A percentile compares a stretch with the other conserved stretches of the same genome.
Evolutionary conservation across 2,329 filamentous ascomycete genomes (phyloP).

Genomic region (Lomentospora prolificans): DNA sequence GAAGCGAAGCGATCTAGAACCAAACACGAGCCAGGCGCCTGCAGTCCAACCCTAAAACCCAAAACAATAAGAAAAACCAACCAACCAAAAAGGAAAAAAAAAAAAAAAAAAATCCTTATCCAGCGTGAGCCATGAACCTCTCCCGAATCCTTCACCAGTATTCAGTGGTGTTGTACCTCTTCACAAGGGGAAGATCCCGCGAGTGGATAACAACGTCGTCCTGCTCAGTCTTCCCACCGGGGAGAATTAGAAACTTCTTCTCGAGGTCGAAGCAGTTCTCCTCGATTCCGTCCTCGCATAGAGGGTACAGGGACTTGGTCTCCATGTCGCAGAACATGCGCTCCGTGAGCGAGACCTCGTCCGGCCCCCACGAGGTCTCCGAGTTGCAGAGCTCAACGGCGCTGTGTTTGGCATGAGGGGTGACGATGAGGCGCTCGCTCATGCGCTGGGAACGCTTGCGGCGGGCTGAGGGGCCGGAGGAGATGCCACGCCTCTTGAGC

Average conservation of each 20-base stretch:
- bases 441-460: not conserved
- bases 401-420: constrained; percentile 16
- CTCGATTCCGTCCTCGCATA: constrained; percentile 15
- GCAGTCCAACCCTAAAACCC: not conserved
- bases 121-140: not conserved
- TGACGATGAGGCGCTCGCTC: constrained; percentile 15
- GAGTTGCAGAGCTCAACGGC: constrained; percentile 21
- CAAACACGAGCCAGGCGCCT: not conserved
- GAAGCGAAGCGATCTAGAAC: not conserved
- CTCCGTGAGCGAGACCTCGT: constrained; percentile 21
- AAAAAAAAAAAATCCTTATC: not conserved
- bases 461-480: not conserved
- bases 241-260: not conserved
- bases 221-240: not conserved
- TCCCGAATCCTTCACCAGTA: not conserved
- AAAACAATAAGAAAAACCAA: not conserved
- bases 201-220: not conserved
- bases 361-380: constrained; percentile 19
- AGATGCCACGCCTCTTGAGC: not conserved
- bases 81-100: too few species aligned
- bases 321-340: constrained; percentile 23
- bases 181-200: not conserved
- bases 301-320: constrained; percentile 16
- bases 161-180: not conserved
- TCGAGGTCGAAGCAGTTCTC: constrained; percentile 14